Evolutionary conservation across 2,329 filamentous ascomycete species (phyloP).

Genomic region (Botrytis hyacinthi): DNA sequence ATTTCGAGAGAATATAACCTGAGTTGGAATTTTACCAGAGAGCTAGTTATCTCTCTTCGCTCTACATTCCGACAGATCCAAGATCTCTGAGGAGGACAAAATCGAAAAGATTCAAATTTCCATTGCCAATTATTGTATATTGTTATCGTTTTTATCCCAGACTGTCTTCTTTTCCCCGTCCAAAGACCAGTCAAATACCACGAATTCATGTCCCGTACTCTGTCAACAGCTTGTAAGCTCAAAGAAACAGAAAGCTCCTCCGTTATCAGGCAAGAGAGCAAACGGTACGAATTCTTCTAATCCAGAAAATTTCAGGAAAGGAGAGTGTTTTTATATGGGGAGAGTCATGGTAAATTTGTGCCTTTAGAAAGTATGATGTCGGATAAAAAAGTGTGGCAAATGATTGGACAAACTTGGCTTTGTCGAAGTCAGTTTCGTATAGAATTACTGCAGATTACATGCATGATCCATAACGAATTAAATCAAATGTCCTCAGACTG

Average conservation of each 20-base stretch:
- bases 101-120: accelerated
- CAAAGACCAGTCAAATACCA: not conserved
- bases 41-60: not conserved
- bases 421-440: not conserved
- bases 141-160: not conserved
- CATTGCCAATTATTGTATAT: not conserved
- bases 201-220: not conserved
- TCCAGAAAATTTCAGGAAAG: not conserved
- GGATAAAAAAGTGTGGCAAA: not conserved
- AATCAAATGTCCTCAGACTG: not conserved
- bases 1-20: too few relatives aligned
- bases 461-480: accelerated
- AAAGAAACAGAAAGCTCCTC: not conserved
- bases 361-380: not conserved
- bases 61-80: not conserved
- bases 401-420: not conserved
- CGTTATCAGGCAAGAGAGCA: too few relatives aligned
- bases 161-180: not conserved
- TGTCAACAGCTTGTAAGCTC: not conserved
- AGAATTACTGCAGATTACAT: accelerated
- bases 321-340: not conserved
- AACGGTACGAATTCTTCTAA: too few relatives aligned
- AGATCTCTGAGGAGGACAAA: accelerated
- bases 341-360: not conserved
- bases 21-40: too few relatives aligned